Evolutionary conservation across 257 asterid species (phyloP).

Genomic region (Plectranthus barbatus): DNA sequence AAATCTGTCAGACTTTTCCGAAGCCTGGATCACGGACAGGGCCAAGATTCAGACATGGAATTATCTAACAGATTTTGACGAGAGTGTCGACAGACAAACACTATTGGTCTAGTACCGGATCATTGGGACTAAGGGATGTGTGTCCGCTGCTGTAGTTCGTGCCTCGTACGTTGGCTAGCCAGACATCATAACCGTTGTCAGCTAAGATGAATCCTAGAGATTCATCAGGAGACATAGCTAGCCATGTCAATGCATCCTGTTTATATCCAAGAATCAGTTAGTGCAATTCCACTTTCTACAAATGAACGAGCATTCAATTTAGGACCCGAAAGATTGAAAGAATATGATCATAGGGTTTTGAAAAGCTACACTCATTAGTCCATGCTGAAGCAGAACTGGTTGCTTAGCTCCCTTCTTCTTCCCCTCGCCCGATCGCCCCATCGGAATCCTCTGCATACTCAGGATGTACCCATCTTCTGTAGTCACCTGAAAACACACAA

Average conservation of each 20-base stretch:
- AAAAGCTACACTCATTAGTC: slow-evolving; percentile 44
- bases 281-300: background rate
- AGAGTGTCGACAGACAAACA: too few species aligned
- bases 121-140: slow-evolving; percentile 41
- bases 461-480: too few species aligned
- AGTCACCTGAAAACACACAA: slow-evolving; percentile 38
- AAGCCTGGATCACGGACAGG: too few species aligned
- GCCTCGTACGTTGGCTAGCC: slow-evolving; percentile 64
- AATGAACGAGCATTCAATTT: too few species aligned
- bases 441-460: too few species aligned
- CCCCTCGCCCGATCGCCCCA: too few species aligned
- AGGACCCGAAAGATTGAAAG: background rate
- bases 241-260: slow-evolving; percentile 65
- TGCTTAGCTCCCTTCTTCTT: slow-evolving; percentile 13
- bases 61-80: too few species aligned
- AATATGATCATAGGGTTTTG: background rate
- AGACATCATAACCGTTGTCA: slow-evolving; percentile 59
- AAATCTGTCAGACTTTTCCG: too few species aligned
- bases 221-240: slow-evolving; percentile 40
- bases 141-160: slow-evolving; percentile 57
- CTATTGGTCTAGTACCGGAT: slow-evolving; percentile 29
- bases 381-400: slow-evolving; percentile 75
- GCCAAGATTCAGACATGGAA: too few species aligned
- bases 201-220: slow-evolving; percentile 61
- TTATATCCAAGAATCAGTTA: background rate